phyloP scores from a whole-genome alignment of 306 rosid species.

The Aeschynomene evenia region DNA sequence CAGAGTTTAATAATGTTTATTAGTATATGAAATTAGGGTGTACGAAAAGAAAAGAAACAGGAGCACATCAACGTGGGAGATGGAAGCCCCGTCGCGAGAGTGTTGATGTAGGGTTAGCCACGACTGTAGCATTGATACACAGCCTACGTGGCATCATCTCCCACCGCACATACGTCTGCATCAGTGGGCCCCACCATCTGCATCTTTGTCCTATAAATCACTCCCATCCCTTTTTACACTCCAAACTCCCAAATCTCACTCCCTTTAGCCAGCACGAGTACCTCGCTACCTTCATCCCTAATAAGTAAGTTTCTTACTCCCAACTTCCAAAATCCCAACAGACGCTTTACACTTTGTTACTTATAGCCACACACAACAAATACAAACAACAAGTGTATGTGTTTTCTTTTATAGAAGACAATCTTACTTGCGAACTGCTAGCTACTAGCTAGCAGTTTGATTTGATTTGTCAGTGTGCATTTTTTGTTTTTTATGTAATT shows the following conservation, averaged over 20 bases:
- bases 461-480: too few species aligned
- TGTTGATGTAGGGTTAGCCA: slow-evolving; percentile 59
- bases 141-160: slow-evolving; percentile 60
- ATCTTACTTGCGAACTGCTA: too few species aligned
- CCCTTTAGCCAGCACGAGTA: background rate
- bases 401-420: too few species aligned
- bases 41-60: background rate
- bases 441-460: too few species aligned
- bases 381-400: too few species aligned
- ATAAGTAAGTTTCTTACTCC: background rate
- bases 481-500: background rate
- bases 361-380: too few species aligned
- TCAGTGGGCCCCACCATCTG: slow-evolving; percentile 11
- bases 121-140: slow-evolving; percentile 29
- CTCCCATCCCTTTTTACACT: background rate
- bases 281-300: too few species aligned
- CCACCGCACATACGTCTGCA: slow-evolving; percentile 37
- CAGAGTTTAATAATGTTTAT: too few species aligned
- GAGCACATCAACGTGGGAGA: slow-evolving; percentile 54
- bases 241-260: background rate
- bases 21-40: too few species aligned
- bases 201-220: slow-evolving; percentile 28
- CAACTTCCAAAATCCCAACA: background rate
- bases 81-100: slow-evolving; percentile 34
- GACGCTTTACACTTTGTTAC: background rate